phyloP scores from a whole-genome alignment of 352 stramenopile species.

The Globisporangium canariense region DNA sequence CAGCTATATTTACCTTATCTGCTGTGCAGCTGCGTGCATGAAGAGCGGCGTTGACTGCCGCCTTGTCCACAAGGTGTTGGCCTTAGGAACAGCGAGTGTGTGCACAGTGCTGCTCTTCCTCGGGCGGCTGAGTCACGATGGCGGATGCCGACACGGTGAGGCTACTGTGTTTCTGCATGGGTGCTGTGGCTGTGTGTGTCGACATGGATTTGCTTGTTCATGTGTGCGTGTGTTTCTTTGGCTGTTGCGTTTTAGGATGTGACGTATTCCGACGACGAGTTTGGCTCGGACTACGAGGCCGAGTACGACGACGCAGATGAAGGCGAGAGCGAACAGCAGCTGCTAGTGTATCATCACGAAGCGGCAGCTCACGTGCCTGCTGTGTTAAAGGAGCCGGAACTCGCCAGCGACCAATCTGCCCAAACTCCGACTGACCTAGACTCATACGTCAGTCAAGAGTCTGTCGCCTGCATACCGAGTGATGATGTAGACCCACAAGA shows the following conservation, averaged over 20 bases:
- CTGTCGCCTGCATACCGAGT: no score
- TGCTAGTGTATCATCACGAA: background rate
- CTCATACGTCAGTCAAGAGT: no score
- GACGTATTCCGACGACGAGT: constrained; percentile 56
- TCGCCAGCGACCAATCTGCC: background rate
- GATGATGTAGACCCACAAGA: no score
- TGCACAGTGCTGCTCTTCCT: background rate
- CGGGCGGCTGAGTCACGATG: constrained; percentile 15
- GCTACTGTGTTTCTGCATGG: background rate
- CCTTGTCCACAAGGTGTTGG: background rate
- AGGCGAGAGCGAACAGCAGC: constrained; percentile 13
- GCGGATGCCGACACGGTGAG: constrained; percentile 20
- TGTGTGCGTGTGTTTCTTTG: background rate
- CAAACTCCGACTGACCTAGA: no score
- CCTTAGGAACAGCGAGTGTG: background rate
- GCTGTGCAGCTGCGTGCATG: background rate
- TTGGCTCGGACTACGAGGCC: constrained; percentile 28
- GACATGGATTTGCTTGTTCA: no score
- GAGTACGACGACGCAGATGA: constrained; percentile 26
- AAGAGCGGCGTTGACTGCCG: background rate
- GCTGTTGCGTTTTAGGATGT: background rate
- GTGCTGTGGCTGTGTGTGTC: no score
- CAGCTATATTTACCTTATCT: background rate
- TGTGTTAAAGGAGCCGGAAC: background rate
- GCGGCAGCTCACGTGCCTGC: background rate